phyloP scores from a whole-genome alignment of 768 basidiomycete species.

The Termitomyces sp. region DNA sequence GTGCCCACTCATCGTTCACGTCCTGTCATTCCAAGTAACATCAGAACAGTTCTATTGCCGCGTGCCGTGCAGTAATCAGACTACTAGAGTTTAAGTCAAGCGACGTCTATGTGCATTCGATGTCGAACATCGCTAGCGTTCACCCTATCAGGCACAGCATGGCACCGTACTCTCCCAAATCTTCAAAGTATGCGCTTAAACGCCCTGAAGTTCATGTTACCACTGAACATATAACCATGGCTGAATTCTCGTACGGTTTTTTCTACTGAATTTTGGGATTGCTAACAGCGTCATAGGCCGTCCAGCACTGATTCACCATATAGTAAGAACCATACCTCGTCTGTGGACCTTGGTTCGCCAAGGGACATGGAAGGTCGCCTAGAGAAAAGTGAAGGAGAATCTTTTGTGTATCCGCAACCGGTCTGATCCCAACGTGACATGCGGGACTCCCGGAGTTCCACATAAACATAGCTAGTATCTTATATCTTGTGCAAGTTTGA shows the following conservation, averaged over 20 bases:
- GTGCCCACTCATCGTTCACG: slow-evolving; percentile 8
- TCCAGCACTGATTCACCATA: slow-evolving; percentile 20
- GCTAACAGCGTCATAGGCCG: slow-evolving; percentile 6
- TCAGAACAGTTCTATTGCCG: slow-evolving; percentile 46
- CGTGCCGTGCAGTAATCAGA: slow-evolving; percentile 65
- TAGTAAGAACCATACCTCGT: slow-evolving; percentile 19
- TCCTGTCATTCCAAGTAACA: neutral
- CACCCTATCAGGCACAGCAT: slow-evolving; percentile 27
- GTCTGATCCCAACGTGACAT: slow-evolving; percentile 4
- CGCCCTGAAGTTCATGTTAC: slow-evolving; percentile 51
- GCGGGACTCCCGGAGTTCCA: neutral
- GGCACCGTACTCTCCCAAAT: slow-evolving; percentile 19
- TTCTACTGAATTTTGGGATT: neutral
- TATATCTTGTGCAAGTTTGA: neutral
- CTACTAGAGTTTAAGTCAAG: slow-evolving; percentile 48
- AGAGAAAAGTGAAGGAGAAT: slow-evolving; percentile 19
- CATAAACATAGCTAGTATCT: neutral
- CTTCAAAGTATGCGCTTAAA: slow-evolving; percentile 24
- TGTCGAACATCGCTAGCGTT: slow-evolving; percentile 29
- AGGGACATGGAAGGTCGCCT: slow-evolving; percentile 21
- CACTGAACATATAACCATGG: slow-evolving; percentile 56
- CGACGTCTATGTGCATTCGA: slow-evolving; percentile 42
- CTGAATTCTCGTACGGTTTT: slow-evolving; percentile 42
- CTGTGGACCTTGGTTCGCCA: slow-evolving; percentile 22
- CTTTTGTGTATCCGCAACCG: slow-evolving; percentile 18